Evolutionary conservation across 225 moss, liverwort and hornwort genomes (phyloP), one percentile per base, ranked within the genome.

Genomic region (Polytrichum commune): DNA sequence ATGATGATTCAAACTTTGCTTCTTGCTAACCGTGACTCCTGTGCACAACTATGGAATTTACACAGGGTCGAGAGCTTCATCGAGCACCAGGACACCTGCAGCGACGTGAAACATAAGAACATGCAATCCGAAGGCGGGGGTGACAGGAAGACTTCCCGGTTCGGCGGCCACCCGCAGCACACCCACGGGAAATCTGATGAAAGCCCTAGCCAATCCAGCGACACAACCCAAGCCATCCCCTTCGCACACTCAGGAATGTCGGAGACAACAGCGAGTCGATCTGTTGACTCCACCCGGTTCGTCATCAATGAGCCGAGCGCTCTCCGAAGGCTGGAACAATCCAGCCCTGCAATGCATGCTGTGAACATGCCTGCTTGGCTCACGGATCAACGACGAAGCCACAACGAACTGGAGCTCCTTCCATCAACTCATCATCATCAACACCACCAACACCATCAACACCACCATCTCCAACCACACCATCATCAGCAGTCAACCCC

Each of bases 51-150:
- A 38, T 46, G 10, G 46, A 16, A 46, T 46, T 13, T 46, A 13
- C 33, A 1, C 82, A 92, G 91, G 73, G 91, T 92, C 23, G 91
- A 92, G 80, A 89, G 87, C 76, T 92, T 92, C 74, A 92, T 92
- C 53, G 91, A 92, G 76, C 91, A 92, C 73, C 91, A 92, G 60
- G 91, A 92, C 70, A 80, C 77, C 6, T 91, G 91, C 58, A 76
- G 65, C 13, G 79, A 85, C 5, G 86, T 84, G 29, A 89, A 85
- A 53, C 69, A 77, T 25, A 83, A 82, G 68, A 77, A 70, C 55
- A 67, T 35, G 77, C 72, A 71, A 24, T 64, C 74, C 5, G 73
- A 58, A 23, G 79, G 24, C 29, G 75, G 69, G 8, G 68, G 71
- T 30, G 78, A 82, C 54, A 72, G 66, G 5, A 83, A 82, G 68